Evolutionary conservation across 2,329 filamentous ascomycete species (phyloP), one percentile per base, ranked within the genome.

Genomic region (Curvularia lunata): DNA sequence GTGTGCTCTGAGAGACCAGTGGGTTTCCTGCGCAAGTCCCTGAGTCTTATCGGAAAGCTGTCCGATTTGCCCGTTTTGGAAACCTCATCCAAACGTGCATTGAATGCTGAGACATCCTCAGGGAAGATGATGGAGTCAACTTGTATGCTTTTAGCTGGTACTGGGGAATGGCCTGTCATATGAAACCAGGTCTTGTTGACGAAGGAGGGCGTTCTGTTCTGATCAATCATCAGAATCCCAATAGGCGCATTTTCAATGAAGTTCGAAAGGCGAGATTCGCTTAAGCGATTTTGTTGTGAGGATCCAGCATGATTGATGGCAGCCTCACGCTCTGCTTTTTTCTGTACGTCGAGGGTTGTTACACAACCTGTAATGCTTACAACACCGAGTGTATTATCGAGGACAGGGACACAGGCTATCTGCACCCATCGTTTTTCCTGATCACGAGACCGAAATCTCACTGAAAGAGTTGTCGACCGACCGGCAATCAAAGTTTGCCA

Each of bases 171-270:
- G 10, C 49, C 49, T 3, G 49, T 52, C 49, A 52, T 45, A 10
- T 52, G 49, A 27, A 52, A 52, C 49, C 49, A 52, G 19, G 49
- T 37, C 4, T 52, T 52, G 49, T 52, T 52, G 19, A 52, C 49
- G 25, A 52, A 52, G 4, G 49, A 45, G 7, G 49, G 49, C 5
- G 10, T 16, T 21, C n/a, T 37, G 19, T 43, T 34, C 10, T 45
- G 28, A 5, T 52, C 49, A 25, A 52, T 38, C 19, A 52, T 45
- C 19, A 52, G 30, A 25, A 52, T 27, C 1, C 49, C 49, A 9
- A 52, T 6, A 27, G 40, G 40, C 13, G 49, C 40, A 45, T 52
- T 52, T 23, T 52, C 49, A 34, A 52, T 45, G 16, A 52, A 30
- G 16, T 38, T 52, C 16, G 45, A n/a, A 12, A 52, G 49, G 25